Evolutionary conservation across 345 rosid species (phyloP), one percentile per base, ranked within the genome.

Genomic region (Excoecaria cochinchinensis): DNA sequence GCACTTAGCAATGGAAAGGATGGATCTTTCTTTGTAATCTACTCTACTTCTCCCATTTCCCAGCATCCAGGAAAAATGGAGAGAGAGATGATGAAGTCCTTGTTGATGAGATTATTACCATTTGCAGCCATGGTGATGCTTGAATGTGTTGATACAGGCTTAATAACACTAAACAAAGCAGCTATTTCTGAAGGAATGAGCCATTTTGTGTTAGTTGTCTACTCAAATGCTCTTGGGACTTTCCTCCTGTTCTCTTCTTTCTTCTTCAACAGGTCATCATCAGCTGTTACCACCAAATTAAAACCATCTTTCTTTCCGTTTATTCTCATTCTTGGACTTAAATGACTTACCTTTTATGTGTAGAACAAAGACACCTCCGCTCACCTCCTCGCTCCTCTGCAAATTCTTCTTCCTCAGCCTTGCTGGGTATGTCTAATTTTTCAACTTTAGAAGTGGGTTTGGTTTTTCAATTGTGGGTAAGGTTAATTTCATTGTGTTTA

Each of bases 171-270:
- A 50, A 83, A 76, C 75, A 85, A 88, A 71, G 85, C 85, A n/a
- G 89, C 88, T 76, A 83, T 88, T 83, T 84, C 89, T 21, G 55
- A 58, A 70, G 87, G 88, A 61, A 83, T 83, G 83, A 84, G 76
- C 69, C 86, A 65, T 74, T 83, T 76, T 59, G 82, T 86, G 65
- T 80, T 80, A 67, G 84, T 85, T 44, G 75, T 80, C 74, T 88
- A 88, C 74, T 67, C 89, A 2, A 82, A 85, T 79, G 82, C 81
- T 73, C 63, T 86, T 64, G 87, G 82, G 40, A 74, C 85, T 25
- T 59, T 83, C 74, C 60, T 86, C 70, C 71, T 84, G 70, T 70
- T 88, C 74, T 83, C 85, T 51, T 74, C 76, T 58, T 68, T 81
- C 64, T 9, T 86, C 80, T 53, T 81, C 77, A 68, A 64, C 61